A percentile compares a stretch with the other conserved stretches of the same genome.
phyloP scores from a whole-genome alignment of 331 rosid species.

The Prunus yedoensis region DNA sequence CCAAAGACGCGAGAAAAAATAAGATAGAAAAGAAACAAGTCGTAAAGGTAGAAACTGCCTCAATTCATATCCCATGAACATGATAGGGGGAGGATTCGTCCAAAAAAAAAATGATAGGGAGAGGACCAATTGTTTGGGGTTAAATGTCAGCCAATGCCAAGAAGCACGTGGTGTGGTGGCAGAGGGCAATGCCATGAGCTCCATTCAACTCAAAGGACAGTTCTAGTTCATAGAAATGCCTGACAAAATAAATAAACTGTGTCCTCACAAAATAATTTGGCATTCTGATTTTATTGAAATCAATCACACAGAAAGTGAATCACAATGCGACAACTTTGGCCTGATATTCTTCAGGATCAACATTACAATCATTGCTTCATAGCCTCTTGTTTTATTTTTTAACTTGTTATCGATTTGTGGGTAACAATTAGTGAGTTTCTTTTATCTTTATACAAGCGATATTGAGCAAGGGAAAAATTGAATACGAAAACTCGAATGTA shows the following conservation, averaged over 20 bases:
- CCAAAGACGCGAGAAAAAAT: neutral
- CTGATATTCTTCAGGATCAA: constrained; percentile 2
- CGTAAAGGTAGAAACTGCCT: constrained; percentile 20
- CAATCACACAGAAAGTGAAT: neutral
- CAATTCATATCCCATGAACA: neutral
- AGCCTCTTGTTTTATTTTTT: constrained; percentile 9
- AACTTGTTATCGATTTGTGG: neutral
- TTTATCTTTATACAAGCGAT: too few relatives aligned
- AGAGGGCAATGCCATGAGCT: constrained; percentile 15
- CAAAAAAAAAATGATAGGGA: neutral
- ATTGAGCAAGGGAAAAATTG: fast-evolving
- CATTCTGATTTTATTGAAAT: neutral
- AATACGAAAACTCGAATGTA: too few relatives aligned
- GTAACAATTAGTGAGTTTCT: neutral
- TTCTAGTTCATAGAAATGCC: neutral
- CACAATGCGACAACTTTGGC: constrained; percentile 4
- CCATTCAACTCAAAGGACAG: neutral
- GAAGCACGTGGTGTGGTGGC: constrained; percentile 47
- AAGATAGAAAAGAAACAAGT: neutral
- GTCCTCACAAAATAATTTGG: constrained; percentile 7
- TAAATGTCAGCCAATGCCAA: neutral
- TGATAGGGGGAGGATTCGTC: neutral
- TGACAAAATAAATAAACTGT: neutral
- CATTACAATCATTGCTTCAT: constrained; percentile 11
- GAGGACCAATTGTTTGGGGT: constrained; percentile 5